Base-by-base conservation (phyloP, 495 filamentous ascomycete genomes). In the Neurospora sp. region DNA sequence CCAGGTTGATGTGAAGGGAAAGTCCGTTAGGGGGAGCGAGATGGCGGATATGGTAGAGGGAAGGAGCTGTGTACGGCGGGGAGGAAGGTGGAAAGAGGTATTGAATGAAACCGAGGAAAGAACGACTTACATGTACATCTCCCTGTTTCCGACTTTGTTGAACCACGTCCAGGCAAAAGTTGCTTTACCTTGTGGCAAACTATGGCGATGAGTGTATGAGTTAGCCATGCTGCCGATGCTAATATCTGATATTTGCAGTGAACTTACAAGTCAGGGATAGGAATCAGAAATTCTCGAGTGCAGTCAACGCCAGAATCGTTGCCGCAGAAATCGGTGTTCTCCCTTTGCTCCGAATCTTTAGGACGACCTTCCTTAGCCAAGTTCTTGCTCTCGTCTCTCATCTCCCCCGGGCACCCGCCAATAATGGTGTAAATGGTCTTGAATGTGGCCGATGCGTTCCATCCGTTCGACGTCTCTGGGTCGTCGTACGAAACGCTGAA, bases 371-470 rank as follows among this genome's bases (percentile, higher is more conserved):
- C 73, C 18, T 71, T 71, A 2, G 78, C 73, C 0, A 82, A 74
- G 75, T 82, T 82, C 16, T 79, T 81, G 10, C 39, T 74, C 31
- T 80, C 75, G 37, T 78, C 78, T n/a, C 86, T 72, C 41, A 77
- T 72, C 7, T 74, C 47, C 0, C 75, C 78, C 0, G 91, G 91
- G 75, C 91, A 94, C 14, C 89, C 89, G 22, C 90, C 90, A 14
- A 90, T 82, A 61, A 94, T 88, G 22, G 87, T 90, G 80, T 94
- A 86, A 74, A 93, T 90, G 74, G 93, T 92, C 77, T 90, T 88
- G 82, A 87, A 94, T 3, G 39, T 70, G 39, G 74, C 77, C 72
- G 87, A 77, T 4, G 69, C 71, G 71, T 74, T 78, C 77, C 76
- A 77, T 27, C 39, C 84, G 71, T 83, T 80, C 69, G 83, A 82